Evolutionary conservation across 495 filamentous ascomycete species (phyloP), one percentile per base, ranked within the genome.

Genomic region (Tetracladium marchalianum): DNA sequence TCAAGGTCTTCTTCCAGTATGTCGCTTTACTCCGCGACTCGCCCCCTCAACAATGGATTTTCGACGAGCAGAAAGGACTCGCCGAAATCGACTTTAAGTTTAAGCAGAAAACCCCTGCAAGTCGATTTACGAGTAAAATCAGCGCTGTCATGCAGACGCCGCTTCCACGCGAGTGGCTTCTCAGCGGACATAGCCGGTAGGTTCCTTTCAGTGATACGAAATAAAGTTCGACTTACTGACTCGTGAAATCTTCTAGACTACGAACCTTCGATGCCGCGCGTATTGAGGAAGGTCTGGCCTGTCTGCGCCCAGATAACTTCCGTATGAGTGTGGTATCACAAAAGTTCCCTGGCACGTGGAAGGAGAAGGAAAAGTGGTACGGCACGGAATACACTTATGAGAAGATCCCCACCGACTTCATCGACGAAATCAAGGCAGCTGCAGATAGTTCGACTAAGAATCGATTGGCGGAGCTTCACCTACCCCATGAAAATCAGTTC

Each of bases 341-440:
- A 60, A 76, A 87, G 11, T 84, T 80, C 49, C 89, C 88, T 0
- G 87, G 85, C 1, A 75, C 78, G n/a, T 90, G 86, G 81, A 78
- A 94, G 43, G 64, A 83, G 52, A 89, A 84, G 58, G 92, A 99
- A 67, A 85, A 86, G 64, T 99, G 93, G 93, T 99, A 99, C 52
- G 90, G 90, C 15, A 99, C 92, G 5, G 90, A 96, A 56, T 95
- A 96, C 65, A 84, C 77, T 50, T 71, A 77, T 24, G 85, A 94
- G 61, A 82, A 82, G 59, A 87, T 99, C 38, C 83, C 89, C 1
- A 55, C 74, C 32, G 77, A 87, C 16, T 84, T 95, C 56, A 65
- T 92, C 57, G 62, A 67, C 3, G 77, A 82, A 35, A 75, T 97
- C 45, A 66, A 72, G 36, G 63, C 73, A 43, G 87, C 89, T 4